A percentile compares a stretch with the other conserved stretches of the same genome.
phyloP scores from a whole-genome alignment of 2,329 filamentous ascomycete species.

The Phaeosphaeria sp. region DNA sequence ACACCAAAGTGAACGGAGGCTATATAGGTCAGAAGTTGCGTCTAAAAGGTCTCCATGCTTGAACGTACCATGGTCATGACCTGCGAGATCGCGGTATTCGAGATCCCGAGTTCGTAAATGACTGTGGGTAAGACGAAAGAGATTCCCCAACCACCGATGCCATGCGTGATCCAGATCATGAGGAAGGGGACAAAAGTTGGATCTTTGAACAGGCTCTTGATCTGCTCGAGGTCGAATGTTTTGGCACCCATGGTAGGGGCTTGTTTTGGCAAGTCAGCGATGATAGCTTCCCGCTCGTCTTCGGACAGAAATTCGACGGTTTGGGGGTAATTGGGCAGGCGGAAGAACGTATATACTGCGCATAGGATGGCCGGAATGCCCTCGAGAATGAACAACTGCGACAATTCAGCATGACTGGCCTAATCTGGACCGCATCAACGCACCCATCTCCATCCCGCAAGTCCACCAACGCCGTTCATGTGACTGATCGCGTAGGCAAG shows the following conservation, averaged over 20 bases:
- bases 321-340: constrained; percentile 29
- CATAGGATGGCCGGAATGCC: constrained; percentile 27
- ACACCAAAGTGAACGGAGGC: constrained; percentile 29
- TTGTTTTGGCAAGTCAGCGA: constrained; percentile 25
- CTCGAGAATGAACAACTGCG: constrained; percentile 31
- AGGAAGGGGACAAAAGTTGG: constrained; percentile 30
- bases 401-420: background rate
- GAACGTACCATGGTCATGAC: constrained; percentile 34
- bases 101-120: constrained; percentile 28
- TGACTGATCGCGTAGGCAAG: constrained; percentile 65
- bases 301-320: constrained; percentile 24
- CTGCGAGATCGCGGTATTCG: constrained; percentile 26
- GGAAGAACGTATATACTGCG: constrained; percentile 22
- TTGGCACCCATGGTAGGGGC: constrained; percentile 30
- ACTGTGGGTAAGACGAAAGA: constrained; percentile 30
- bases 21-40: background rate
- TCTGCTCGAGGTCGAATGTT: constrained; percentile 29
- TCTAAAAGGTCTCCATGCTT: background rate
- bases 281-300: constrained; percentile 21
- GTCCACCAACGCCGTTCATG: constrained; percentile 60
- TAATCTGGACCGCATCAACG: background rate
- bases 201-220: constrained; percentile 21
- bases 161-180: constrained; percentile 33
- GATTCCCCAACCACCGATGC: constrained; percentile 31
- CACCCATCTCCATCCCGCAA: constrained; percentile 44